Evolutionary conservation across 2,329 filamentous ascomycete species (phyloP).

Genomic region (Helotiales sp.): DNA sequence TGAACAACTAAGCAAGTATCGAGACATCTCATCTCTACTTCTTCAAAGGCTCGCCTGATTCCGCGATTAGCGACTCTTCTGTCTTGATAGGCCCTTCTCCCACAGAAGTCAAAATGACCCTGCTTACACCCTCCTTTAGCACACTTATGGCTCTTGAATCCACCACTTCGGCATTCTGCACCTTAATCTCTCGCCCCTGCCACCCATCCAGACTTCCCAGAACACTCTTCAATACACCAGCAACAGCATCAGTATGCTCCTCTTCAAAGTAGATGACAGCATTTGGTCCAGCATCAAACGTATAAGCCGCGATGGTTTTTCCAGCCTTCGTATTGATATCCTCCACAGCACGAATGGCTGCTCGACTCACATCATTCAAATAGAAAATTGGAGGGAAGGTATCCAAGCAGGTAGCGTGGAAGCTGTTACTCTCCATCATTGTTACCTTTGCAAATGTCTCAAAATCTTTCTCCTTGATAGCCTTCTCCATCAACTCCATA

Average conservation of each 20-base stretch:
- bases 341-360: constrained; percentile 86
- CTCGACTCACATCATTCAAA: constrained; percentile 89
- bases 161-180: constrained; percentile 53
- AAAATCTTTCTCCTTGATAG: constrained; percentile 79
- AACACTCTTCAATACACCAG: constrained; percentile 74
- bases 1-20: not conserved
- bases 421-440: constrained; percentile 96
- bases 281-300: constrained; percentile 96
- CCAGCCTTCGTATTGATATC: constrained; percentile 80
- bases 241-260: constrained; percentile 69
- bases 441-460: constrained; percentile 83
- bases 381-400: constrained; percentile 98
- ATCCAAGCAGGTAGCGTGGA: constrained; percentile 93
- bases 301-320: constrained; percentile 85
- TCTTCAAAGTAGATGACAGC: constrained; percentile 94
- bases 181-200: constrained; percentile 57
- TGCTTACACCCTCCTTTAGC: constrained; percentile 77
- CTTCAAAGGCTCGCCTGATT: constrained; percentile 51
- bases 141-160: constrained; percentile 64
- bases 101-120: constrained; percentile 88
- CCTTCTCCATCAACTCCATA: constrained; percentile 83
- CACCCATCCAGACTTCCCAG: constrained; percentile 68
- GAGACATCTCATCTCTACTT: constrained; percentile 17
- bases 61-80: constrained; percentile 72
- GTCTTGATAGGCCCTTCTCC: constrained; percentile 86